Evolutionary conservation across 2,329 filamentous ascomycete species (phyloP).

Genomic region (Cucurbitaria berberidis): DNA sequence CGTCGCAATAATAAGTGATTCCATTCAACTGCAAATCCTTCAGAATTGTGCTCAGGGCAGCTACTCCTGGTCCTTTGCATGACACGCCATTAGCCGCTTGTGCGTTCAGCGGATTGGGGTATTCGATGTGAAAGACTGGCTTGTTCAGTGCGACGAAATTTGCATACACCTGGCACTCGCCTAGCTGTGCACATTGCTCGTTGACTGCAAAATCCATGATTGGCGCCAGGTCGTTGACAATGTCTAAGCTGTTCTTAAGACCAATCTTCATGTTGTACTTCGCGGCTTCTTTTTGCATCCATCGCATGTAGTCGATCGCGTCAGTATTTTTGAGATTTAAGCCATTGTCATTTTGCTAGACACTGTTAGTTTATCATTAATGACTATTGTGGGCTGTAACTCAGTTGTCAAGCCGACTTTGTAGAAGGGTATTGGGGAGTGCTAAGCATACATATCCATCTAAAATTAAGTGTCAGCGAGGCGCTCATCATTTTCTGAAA

Average conservation of each 20-base stretch:
- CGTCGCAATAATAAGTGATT: constrained; percentile 63
- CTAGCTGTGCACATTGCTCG: constrained; percentile 37
- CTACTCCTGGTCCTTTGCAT: constrained; percentile 57
- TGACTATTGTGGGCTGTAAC: no score
- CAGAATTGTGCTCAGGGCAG: constrained; percentile 66
- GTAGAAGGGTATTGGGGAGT: background rate
- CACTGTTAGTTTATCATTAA: constrained; percentile 9
- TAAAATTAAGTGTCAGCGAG: constrained; percentile 1
- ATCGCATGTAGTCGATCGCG: constrained; percentile 34
- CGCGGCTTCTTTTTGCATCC: constrained; percentile 31
- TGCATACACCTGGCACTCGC: constrained; percentile 32
- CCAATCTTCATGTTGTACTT: constrained; percentile 34
- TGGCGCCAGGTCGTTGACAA: constrained; percentile 23
- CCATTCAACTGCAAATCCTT: constrained; percentile 68
- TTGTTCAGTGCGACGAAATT: constrained; percentile 36
- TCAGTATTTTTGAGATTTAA: constrained; percentile 30
- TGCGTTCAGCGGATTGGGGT: constrained; percentile 47
- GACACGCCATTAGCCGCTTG: constrained; percentile 41
- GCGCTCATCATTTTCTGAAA: background rate
- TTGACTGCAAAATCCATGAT: constrained; percentile 42
- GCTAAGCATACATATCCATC: constrained; percentile 28
- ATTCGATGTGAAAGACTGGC: constrained; percentile 45
- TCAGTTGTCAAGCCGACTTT: background rate
- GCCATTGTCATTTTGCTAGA: constrained; percentile 41
- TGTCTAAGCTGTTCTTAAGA: constrained; percentile 41